phyloP scores from a whole-genome alignment of 179 eudicot genomes.

The Vitellaria paradoxa region DNA sequence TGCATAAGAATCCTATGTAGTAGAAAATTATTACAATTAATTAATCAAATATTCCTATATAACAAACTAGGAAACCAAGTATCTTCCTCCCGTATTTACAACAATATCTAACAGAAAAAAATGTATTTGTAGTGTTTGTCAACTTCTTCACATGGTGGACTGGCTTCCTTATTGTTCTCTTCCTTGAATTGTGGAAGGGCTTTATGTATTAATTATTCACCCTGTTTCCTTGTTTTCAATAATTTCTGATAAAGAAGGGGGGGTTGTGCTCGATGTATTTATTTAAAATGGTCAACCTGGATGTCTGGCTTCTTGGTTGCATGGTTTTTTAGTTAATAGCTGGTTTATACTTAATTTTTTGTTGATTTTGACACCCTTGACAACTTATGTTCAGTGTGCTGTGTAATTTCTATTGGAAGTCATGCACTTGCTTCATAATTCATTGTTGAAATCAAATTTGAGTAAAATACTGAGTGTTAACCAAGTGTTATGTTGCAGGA shows the following conservation, averaged over 20 bases:
- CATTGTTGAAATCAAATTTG: background rate
- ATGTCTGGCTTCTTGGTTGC: background rate
- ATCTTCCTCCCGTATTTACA: too few relatives aligned
- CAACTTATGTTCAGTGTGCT: too few relatives aligned
- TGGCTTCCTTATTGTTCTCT: background rate
- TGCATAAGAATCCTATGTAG: too few relatives aligned
- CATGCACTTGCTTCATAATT: background rate
- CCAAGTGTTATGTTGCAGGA: constrained; percentile 43
- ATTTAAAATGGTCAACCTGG: background rate
- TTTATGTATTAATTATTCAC: background rate
- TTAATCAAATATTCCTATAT: too few relatives aligned
- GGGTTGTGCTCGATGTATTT: background rate
- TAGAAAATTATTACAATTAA: too few relatives aligned
- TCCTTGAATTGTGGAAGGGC: background rate
- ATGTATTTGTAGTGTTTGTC: too few relatives aligned
- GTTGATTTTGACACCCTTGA: too few relatives aligned
- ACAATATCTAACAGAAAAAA: too few relatives aligned
- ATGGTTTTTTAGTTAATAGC: background rate
- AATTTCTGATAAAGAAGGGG: background rate
- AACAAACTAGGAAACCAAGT: too few relatives aligned
- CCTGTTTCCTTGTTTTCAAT: background rate
- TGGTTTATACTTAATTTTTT: too few relatives aligned
- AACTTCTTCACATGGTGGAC: too few relatives aligned
- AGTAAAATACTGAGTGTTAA: background rate
- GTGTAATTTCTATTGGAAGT: too few relatives aligned